Conservation (phyloP, 768 basidiomycete species). For the Jaapia argillacea region DNA sequence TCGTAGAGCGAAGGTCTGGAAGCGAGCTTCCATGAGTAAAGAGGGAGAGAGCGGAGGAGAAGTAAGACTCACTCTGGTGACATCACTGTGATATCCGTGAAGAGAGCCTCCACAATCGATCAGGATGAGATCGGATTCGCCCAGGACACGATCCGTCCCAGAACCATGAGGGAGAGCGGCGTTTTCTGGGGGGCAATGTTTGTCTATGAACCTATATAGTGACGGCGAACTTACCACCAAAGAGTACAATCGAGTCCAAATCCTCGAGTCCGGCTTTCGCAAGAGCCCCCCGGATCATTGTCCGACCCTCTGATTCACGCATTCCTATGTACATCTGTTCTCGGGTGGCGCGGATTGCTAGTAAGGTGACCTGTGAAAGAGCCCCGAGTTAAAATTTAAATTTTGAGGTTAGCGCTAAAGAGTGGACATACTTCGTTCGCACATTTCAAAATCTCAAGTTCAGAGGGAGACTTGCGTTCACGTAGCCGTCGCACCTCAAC, state of each 20-base stretch:
- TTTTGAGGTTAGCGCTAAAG: neutral
- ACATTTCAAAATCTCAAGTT: constrained; percentile 64
- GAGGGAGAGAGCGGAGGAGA: neutral
- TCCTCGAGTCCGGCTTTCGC: constrained; percentile 45
- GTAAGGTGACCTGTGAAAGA: constrained; percentile 52
- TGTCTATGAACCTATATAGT: neutral
- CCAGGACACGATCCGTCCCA: constrained; percentile 56
- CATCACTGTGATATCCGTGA: constrained; percentile 69
- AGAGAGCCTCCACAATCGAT: constrained; percentile 68
- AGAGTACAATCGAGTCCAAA: constrained; percentile 57
- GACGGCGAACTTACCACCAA: constrained; percentile 53
- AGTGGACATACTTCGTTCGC: constrained; percentile 56
- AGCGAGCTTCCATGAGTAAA: neutral
- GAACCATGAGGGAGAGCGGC: constrained; percentile 81
- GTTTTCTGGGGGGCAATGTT: constrained; percentile 40
- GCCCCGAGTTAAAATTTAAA: constrained; percentile 2
- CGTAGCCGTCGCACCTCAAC: constrained; percentile 47
- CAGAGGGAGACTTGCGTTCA: constrained; percentile 65
- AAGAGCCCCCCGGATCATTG: constrained; percentile 49
- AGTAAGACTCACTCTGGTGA: constrained; percentile 53
- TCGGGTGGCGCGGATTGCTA: constrained; percentile 61
- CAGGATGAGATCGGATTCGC: constrained; percentile 51
- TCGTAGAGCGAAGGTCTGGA: constrained; percentile 56
- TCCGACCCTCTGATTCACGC: constrained; percentile 57
- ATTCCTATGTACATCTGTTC: constrained; percentile 59